A percentile compares a stretch with the other conserved stretches of the same genome.
phyloP scores from a whole-genome alignment of 1,284 basidiomycete species.

The Trichosporon sp. region DNA sequence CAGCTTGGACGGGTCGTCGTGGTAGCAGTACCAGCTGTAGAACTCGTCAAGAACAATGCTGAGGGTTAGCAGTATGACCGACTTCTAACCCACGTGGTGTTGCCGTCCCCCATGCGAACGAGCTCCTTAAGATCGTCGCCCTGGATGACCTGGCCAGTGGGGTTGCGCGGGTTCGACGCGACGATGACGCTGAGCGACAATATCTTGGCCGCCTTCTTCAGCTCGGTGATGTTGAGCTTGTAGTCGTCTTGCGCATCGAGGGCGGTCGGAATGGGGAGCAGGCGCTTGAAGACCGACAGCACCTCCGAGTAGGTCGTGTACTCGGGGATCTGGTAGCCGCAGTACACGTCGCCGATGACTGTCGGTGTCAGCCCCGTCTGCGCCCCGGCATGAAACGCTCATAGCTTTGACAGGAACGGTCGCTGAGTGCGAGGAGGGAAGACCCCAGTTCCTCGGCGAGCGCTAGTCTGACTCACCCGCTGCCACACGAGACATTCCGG shows the following conservation, averaged over 20 bases:
- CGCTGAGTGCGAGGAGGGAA: neutral
- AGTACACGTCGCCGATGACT: slow-evolving; percentile 38
- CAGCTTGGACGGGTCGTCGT: slow-evolving; percentile 65
- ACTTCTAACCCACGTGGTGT: slow-evolving; percentile 53
- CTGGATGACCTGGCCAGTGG: slow-evolving; percentile 73
- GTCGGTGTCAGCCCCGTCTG: slow-evolving; percentile 11
- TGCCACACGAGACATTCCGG: slow-evolving; percentile 83
- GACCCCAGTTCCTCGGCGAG: neutral
- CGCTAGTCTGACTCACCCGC: slow-evolving; percentile 59
- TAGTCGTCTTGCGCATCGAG: slow-evolving; percentile 54
- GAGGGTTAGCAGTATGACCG: slow-evolving; percentile 37
- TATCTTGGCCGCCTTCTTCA: slow-evolving; percentile 62
- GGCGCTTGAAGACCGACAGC: slow-evolving; percentile 76
- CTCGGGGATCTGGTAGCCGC: slow-evolving; percentile 39
- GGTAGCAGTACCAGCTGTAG: slow-evolving; percentile 66
- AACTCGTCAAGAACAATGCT: slow-evolving; percentile 78
- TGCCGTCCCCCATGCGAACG: slow-evolving; percentile 60
- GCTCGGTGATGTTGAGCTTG: slow-evolving; percentile 62
- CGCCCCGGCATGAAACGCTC: no score
- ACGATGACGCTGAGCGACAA: slow-evolving; percentile 82
- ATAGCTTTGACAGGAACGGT: no score
- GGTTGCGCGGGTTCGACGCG: slow-evolving; percentile 62
- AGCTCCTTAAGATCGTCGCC: slow-evolving; percentile 77
- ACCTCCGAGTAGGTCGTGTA: slow-evolving; percentile 58
- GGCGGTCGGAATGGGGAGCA: slow-evolving; percentile 81